Percentiles rank a stretch among this genome's conserved stretches.
Evolutionary conservation across 202 grass and related monocot genomes (phyloP).

Genomic region (Schoenoplectus triqueter): DNA sequence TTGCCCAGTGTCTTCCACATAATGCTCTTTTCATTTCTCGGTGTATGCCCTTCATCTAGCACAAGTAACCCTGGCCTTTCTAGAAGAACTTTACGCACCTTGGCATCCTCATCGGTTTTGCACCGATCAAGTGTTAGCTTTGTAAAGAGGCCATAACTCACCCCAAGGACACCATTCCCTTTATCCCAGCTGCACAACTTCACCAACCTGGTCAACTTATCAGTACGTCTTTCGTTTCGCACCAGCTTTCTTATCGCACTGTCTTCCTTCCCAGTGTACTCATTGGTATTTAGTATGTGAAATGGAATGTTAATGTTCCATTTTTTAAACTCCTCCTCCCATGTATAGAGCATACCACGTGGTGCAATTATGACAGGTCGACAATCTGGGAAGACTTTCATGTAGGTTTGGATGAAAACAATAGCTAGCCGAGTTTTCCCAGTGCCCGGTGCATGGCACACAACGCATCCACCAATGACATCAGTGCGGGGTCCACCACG

Average conservation of each 20-base stretch:
- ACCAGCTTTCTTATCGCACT: conserved; percentile 59
- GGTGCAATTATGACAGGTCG: conserved; percentile 88
- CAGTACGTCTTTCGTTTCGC: conserved; percentile 53
- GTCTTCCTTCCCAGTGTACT: conserved; percentile 81
- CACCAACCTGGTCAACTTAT: conserved; percentile 67
- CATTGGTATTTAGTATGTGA: conserved; percentile 79
- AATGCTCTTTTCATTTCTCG: conserved; percentile 72
- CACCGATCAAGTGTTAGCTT: conserved; percentile 62
- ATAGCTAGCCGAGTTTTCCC: conserved; percentile 88
- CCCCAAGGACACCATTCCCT: conserved; percentile 72
- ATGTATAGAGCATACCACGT: conserved; percentile 85
- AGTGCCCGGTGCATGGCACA: conserved; percentile 91
- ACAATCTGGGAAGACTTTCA: conserved; percentile 81
- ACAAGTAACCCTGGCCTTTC: conserved; percentile 86
- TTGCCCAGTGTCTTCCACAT: conserved; percentile 85
- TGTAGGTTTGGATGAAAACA: conserved; percentile 88
- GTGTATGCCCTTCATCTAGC: conserved; percentile 91
- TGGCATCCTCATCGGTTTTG: conserved; percentile 56
- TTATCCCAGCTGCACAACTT: conserved; percentile 81
- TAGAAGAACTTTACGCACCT: conserved; percentile 70
- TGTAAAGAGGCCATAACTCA: conserved; percentile 84
- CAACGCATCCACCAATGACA: conserved; percentile 81
- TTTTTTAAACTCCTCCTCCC: conserved; percentile 90
- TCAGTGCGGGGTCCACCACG: conserved; percentile 58
- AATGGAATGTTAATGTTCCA: conserved; percentile 82